Percentiles rank a stretch among this genome's conserved stretches.
phyloP scores from a whole-genome alignment of 2,329 filamentous ascomycete species.

The Cladosporium velox region DNA sequence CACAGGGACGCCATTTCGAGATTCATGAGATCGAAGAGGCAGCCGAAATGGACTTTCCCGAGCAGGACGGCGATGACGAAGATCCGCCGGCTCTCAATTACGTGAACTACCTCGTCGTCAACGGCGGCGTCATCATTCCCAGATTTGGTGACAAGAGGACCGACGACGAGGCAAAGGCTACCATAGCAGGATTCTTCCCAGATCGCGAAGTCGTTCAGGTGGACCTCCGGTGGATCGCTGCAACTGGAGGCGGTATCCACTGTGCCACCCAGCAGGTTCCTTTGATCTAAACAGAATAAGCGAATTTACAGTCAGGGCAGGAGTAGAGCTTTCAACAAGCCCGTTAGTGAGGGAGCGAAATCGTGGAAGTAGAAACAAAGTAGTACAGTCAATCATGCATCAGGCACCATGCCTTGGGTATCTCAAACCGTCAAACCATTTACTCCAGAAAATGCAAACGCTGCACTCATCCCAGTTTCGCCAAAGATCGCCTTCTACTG shows the following conservation, averaged over 20 bases:
- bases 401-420: neutral
- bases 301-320: no score
- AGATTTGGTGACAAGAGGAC: slow-evolving; percentile 24
- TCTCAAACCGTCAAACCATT: neutral
- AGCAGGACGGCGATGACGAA: slow-evolving; percentile 19
- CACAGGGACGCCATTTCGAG: slow-evolving; percentile 20
- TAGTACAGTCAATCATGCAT: neutral
- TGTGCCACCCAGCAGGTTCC: slow-evolving; percentile 23
- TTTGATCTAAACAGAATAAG: neutral
- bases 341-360: neutral
- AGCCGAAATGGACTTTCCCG: neutral
- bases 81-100: slow-evolving; percentile 22
- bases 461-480: neutral
- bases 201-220: slow-evolving; percentile 24
- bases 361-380: neutral
- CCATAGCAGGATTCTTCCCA: slow-evolving; percentile 23
- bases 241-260: slow-evolving; percentile 26
- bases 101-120: slow-evolving; percentile 26
- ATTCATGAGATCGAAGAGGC: slow-evolving; percentile 23
- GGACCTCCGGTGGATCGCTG: slow-evolving; percentile 23
- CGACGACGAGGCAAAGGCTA: slow-evolving; percentile 21
- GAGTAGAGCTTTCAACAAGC: neutral
- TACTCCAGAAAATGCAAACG: neutral
- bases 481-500: neutral
- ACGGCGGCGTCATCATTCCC: slow-evolving; percentile 25